Percentiles rank a stretch among this genome's conserved stretches.
phyloP scores from a whole-genome alignment of 768 basidiomycete genomes.

The Tylopilus sp. region DNA sequence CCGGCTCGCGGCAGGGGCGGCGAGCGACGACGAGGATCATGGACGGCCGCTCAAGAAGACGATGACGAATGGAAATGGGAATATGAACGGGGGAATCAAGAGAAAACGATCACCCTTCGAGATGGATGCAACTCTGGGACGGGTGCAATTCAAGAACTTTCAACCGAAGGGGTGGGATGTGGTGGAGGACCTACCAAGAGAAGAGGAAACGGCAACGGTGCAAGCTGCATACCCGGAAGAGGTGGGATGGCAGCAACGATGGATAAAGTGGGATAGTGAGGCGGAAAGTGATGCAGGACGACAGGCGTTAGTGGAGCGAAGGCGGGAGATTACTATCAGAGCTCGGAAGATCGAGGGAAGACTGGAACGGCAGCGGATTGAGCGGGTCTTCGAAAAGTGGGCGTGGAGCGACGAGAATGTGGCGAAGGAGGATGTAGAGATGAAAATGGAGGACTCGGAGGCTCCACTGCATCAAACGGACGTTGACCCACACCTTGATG shows the following conservation, averaged over 20 bases:
- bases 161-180: constrained; percentile 65
- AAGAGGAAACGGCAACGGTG: constrained; percentile 37
- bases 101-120: constrained; percentile 35
- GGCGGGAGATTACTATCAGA: constrained; percentile 51
- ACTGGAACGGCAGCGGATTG: constrained; percentile 68
- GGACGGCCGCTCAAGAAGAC: constrained; percentile 24
- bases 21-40: constrained; percentile 65
- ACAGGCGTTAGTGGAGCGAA: constrained; percentile 41
- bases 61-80: constrained; percentile 26
- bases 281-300: constrained; percentile 24
- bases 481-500: constrained; percentile 1
- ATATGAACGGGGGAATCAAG: constrained; percentile 32
- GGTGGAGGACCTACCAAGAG: constrained; percentile 40
- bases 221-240: constrained; percentile 40
- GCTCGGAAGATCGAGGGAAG: constrained; percentile 53
- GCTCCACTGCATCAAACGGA: constrained; percentile 4
- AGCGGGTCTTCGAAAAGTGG: constrained; percentile 68
- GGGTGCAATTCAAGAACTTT: constrained; percentile 58
- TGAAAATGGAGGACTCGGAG: constrained; percentile 27
- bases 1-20: constrained; percentile 53
- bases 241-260: constrained; percentile 43
- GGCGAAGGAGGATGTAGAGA: constrained; percentile 25
- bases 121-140: constrained; percentile 16
- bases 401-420: constrained; percentile 39
- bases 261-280: constrained; percentile 35